A percentile compares a stretch with the other conserved stretches of the same genome.
phyloP scores from a whole-genome alignment of 2,329 filamentous ascomycete genomes.

The Coniochaeta prunicola region DNA sequence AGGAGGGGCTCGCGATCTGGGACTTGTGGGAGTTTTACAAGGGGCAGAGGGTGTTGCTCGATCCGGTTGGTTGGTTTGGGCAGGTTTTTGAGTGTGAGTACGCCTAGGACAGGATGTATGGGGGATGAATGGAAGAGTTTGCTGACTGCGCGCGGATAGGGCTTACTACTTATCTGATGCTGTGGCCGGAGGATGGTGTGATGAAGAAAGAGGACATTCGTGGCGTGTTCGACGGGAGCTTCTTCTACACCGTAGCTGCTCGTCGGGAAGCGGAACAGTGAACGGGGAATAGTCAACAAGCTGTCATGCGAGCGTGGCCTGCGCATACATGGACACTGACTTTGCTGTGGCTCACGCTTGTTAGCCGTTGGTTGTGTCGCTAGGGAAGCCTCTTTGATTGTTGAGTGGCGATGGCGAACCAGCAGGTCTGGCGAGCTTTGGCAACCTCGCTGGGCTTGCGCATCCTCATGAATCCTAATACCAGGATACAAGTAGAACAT shows the following conservation, averaged over 20 bases:
- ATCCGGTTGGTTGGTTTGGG: slow-evolving; percentile 29
- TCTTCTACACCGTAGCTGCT: not conserved
- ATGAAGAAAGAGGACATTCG: slow-evolving; percentile 47
- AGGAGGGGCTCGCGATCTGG: slow-evolving; percentile 27
- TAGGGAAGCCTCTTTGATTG: too few relatives aligned
- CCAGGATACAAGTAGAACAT: too few relatives aligned
- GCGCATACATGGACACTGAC: too few relatives aligned
- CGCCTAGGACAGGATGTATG: not conserved
- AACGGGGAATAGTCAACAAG: not conserved
- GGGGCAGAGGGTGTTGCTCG: slow-evolving; percentile 31
- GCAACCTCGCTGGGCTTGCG: too few relatives aligned
- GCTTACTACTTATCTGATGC: slow-evolving; percentile 39
- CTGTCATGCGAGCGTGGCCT: not conserved
- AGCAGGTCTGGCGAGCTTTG: too few relatives aligned
- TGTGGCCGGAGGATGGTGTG: slow-evolving; percentile 44
- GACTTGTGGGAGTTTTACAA: slow-evolving; percentile 29
- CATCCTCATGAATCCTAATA: too few relatives aligned
- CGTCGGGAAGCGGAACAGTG: not conserved
- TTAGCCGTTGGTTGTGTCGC: too few relatives aligned
- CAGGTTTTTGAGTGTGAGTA: slow-evolving; percentile 17
- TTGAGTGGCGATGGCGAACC: too few relatives aligned
- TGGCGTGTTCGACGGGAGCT: slow-evolving; percentile 14
- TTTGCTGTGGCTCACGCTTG: too few relatives aligned
- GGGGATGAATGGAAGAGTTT: slow-evolving; percentile 6
- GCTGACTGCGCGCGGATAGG: slow-evolving; percentile 32